phyloP scores from a whole-genome alignment of 371 early-diverging fungal species.

The Funneliformis caledonium region DNA sequence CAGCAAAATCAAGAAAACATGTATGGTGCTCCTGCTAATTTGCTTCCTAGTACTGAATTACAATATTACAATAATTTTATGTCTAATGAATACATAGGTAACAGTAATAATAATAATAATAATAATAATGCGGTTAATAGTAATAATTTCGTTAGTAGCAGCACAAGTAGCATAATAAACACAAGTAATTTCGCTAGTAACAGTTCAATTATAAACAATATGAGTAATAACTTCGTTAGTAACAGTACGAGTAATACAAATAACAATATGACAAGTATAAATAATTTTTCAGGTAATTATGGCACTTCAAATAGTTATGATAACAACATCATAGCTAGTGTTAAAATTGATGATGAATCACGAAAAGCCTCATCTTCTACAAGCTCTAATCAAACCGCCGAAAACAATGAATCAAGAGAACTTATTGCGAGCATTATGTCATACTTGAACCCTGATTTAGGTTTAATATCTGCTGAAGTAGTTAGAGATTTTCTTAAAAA shows the following conservation, averaged over 20 bases:
- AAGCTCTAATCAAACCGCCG: not conserved
- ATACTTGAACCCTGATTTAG: conserved; percentile 11
- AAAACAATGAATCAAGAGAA: conserved; percentile 11
- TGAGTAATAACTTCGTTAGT: not conserved
- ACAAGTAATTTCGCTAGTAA: not conserved
- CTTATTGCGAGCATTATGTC: not conserved
- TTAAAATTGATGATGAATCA: not conserved
- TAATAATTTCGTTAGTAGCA: not conserved
- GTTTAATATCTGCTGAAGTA: not conserved
- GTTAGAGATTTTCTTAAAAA: conserved; percentile 22
- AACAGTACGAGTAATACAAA: not conserved
- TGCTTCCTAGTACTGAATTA: not conserved
- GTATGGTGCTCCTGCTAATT: not conserved
- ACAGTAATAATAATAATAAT: not conserved
- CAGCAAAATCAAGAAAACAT: not conserved
- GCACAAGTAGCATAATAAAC: not conserved
- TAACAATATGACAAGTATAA: not conserved
- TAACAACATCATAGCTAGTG: not conserved
- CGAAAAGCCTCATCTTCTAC: not conserved
- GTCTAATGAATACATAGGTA: not conserved
- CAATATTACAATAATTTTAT: not conserved
- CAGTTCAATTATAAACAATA: not conserved
- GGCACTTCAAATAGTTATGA: not conserved
- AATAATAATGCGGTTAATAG: not conserved
- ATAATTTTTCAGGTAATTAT: not conserved